Evolutionary conservation across 768 basidiomycete species (phyloP), one percentile per base, ranked within the genome.

Genomic region (Pisolithus marmoratus): DNA sequence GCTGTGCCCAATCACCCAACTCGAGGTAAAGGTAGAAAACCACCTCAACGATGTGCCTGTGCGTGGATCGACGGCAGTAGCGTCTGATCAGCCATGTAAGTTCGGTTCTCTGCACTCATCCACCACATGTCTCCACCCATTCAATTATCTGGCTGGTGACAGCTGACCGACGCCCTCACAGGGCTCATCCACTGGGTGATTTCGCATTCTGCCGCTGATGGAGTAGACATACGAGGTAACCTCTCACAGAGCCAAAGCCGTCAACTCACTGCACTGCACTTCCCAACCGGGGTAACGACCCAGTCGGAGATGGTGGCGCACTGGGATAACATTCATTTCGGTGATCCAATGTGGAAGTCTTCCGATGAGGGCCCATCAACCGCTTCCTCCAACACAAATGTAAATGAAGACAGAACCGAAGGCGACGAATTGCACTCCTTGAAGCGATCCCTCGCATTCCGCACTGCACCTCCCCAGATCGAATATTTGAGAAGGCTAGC

Each of bases 181-280:
- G 89, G 87, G 87, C 73, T 72, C 1, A 57, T 83, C 20, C 74
- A 78, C 12, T 92, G 84, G 74, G 70, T 72, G 36, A 69, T 90
- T 38, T 66, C 68, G 0, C 73, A 70, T 19, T 71, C 77, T 7
- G 62, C 54, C 8, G 58, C 65, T 12, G 62, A 62, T 4, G 62
- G 63, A 4, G 60, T 54, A 0, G 66, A 71, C 2, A 72, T 83
- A 6, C 75, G 70, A 1, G 22, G 51, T 8, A 62, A 66, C 31
- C 65, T 80, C 24, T 58, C 58, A 2, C 61, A 17, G 1, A 65
- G 72, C 8, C 67, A 65, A 50, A 66, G 63, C 3, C 73, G 82
- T 38, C 76, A 83, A 53, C 73, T 72, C 57, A 71, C 72, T 9
- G 72, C 72, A 6, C 72, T 72, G 47, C 69, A 60, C 29, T 68